Base-by-base conservation (phyloP, 2,329 filamentous ascomycete species). In the Amauroascus verrucosus region DNA sequence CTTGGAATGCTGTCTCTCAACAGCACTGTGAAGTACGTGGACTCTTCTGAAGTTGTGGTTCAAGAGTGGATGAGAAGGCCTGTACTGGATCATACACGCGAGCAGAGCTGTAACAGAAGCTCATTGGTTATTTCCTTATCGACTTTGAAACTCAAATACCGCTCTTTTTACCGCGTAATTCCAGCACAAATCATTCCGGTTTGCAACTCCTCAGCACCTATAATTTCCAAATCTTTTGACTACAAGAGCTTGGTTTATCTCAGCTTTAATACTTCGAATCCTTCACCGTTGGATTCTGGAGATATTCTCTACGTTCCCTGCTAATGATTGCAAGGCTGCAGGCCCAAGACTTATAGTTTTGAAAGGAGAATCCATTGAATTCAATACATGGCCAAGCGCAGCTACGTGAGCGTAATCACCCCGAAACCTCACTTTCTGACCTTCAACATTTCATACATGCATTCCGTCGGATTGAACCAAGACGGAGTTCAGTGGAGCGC, bases 401-500 rank as follows among this genome's bases (percentile, higher is more conserved):
- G 37, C 24, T 43, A 41, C 8, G 32, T 28, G n/a, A 32, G 20
- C 6, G 5, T 20, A 11, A 7, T 41, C 2, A 22, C 22, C 6
- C 11, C 7, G 9, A 14, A 50, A 22, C 2, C 7, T 22, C 32
- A n/a, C n/a, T 28, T 40, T 49, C 20, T 41, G 47, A 18, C 35
- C 13, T 14, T 41, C 14, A 20, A 30, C 9, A 32, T 5, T 18
- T n/a, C 8, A 20, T 35, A 43, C 43, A 50, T 50, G 48, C 38
- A 32, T 50, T 37, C 48, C 3, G 37, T 33, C 16, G 22, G 16
- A 14, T 16, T 16, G 24, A 24, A 43, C n/a, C 37, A 33, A 14
- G 8, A 49, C 11, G 22, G 18, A 30, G 67, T 69, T 54, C 67
- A 70, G 46, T 64, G 67, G 6, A 63, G 64, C 14, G 64, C 67